Conservation (phyloP, 2,329 filamentous ascomycete genomes). For the Microsporum ferrugineum region DNA sequence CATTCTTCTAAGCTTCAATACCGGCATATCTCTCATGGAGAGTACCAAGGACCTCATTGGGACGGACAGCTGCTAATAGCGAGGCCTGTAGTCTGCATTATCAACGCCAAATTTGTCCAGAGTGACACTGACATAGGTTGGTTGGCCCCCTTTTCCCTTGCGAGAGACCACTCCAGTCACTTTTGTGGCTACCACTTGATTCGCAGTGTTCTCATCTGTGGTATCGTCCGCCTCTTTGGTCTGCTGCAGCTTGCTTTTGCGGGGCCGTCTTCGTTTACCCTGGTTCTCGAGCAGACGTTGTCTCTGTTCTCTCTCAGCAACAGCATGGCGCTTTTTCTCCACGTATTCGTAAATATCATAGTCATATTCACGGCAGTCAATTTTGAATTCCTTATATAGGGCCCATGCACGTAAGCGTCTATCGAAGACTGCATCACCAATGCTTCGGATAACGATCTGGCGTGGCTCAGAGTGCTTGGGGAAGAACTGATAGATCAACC, state of each 20-base stretch:
- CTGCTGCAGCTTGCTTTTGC: background rate
- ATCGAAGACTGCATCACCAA: conserved; percentile 13
- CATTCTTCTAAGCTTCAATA: background rate
- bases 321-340: conserved; percentile 1
- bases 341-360: conserved; percentile 13
- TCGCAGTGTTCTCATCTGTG: background rate
- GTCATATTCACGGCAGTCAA: conserved; percentile 12
- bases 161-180: conserved; percentile 11
- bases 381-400: conserved; percentile 12
- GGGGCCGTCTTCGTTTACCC: background rate
- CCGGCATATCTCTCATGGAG: background rate
- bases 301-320: conserved; percentile 2
- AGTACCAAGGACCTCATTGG: background rate
- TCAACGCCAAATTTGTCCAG: conserved; percentile 12
- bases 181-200: conserved; percentile 9
- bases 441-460: conserved; percentile 14
- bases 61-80: background rate
- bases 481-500: conserved; percentile 11
- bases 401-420: conserved; percentile 12
- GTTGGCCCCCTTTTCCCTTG: conserved; percentile 9
- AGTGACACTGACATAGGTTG: conserved; percentile 10
- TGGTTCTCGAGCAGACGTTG: background rate
- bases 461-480: conserved; percentile 7
- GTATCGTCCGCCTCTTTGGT: background rate
- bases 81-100: conserved; percentile 1